phyloP scores from a whole-genome alignment of 2,329 filamentous ascomycete species.

The Aspergillus ochraceoroseus region DNA sequence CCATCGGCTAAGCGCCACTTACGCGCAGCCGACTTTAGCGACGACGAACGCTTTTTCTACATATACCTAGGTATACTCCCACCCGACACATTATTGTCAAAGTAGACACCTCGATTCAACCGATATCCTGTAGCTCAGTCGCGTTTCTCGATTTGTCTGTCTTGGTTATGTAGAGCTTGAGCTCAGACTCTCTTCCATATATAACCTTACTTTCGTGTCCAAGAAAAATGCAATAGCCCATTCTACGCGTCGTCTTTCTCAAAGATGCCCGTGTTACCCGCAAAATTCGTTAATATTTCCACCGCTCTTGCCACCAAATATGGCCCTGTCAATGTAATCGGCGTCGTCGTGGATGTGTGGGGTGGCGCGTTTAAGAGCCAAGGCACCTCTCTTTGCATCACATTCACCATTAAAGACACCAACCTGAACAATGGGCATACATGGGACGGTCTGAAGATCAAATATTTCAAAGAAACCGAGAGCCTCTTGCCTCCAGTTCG shows the following conservation, averaged over 20 bases:
- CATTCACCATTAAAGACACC: conserved; percentile 57
- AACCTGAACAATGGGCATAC: conserved; percentile 43
- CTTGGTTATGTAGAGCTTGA: too few relatives aligned
- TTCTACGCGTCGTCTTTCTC: too few relatives aligned
- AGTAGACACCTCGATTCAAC: too few relatives aligned
- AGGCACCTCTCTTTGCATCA: conserved; percentile 57
- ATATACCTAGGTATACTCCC: too few relatives aligned
- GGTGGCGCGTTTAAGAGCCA: conserved; percentile 47
- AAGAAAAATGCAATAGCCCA: conserved; percentile 6
- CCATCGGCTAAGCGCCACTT: conserved; percentile 18
- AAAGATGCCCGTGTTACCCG: conserved; percentile 8
- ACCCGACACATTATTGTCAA: too few relatives aligned
- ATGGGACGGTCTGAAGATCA: conserved; percentile 48
- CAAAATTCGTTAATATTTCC: conserved; percentile 46
- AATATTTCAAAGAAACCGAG: conserved; percentile 55
- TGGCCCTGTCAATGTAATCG: conserved; percentile 57
- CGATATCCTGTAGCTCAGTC: too few relatives aligned
- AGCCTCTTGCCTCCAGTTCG: conserved; percentile 43
- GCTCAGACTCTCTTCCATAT: too few relatives aligned
- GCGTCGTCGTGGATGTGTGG: conserved; percentile 63
- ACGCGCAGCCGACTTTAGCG: conserved; percentile 24
- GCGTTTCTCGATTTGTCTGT: too few relatives aligned
- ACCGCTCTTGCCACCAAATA: conserved; percentile 39
- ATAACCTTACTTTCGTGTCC: neutral
- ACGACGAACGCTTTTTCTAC: too few relatives aligned